Evolutionary conservation across 139 green algal species (phyloP).

Genomic region (Micromonas pusilla): DNA sequence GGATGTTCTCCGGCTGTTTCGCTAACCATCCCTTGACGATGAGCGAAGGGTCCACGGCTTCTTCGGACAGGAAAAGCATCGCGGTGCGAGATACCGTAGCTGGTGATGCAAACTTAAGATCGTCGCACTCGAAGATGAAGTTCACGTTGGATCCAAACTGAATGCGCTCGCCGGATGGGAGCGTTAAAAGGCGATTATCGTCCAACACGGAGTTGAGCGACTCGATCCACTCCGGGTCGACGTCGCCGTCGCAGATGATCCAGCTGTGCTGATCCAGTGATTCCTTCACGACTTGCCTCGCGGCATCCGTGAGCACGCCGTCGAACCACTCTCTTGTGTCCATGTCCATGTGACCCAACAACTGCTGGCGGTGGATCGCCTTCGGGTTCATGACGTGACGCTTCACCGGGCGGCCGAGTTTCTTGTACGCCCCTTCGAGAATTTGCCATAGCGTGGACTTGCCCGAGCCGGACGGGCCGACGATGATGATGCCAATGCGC

Average conservation of each 20-base stretch:
- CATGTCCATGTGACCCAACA: conserved; percentile 65
- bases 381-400: conserved; percentile 65
- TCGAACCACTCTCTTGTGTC: conserved; percentile 77
- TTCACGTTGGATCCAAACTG: conserved; percentile 77
- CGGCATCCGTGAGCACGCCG: conserved; percentile 66
- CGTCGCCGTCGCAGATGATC: conserved; percentile 80
- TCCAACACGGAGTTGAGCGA: conserved; percentile 79
- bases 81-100: conserved; percentile 65
- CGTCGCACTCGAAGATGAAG: conserved; percentile 81
- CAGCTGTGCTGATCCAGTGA: conserved; percentile 58
- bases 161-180: conserved; percentile 72
- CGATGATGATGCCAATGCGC: conserved; percentile 78
- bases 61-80: conserved; percentile 63
- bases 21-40: conserved; percentile 48
- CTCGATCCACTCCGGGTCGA: conserved; percentile 86
- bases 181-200: conserved; percentile 73
- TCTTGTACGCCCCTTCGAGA: conserved; percentile 45
- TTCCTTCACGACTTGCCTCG: conserved; percentile 60
- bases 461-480: conserved; percentile 62
- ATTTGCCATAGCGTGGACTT: conserved; percentile 66
- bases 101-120: conserved; percentile 68
- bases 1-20: conserved; percentile 12
- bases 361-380: conserved; percentile 54
- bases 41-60: conserved; percentile 45
- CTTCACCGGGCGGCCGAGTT: conserved; percentile 41